phyloP scores from a whole-genome alignment of 306 rosid genomes.

The Sophora flavescens region DNA sequence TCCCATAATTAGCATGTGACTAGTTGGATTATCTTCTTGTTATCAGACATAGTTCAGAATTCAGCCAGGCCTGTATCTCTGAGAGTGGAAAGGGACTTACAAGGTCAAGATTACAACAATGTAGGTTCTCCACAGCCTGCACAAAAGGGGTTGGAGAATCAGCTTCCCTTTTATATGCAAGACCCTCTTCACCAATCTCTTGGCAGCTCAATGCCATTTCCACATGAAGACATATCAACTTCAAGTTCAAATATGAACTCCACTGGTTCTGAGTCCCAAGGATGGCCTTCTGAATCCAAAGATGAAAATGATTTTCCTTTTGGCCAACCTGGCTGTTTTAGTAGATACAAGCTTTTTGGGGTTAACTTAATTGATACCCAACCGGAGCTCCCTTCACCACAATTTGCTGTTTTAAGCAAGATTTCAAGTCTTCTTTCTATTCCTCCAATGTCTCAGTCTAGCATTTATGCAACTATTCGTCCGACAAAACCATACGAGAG shows the following conservation, averaged over 20 bases:
- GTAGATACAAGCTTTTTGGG: conserved; percentile 62
- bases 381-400: conserved; percentile 83
- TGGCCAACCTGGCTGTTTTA: conserved; percentile 43
- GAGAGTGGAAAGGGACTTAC: conserved; percentile 57
- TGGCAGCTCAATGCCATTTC: conserved; percentile 37
- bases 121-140: conserved; percentile 40
- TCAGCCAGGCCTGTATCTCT: conserved; percentile 41
- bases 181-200: conserved; percentile 41
- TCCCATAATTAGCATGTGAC: not conserved
- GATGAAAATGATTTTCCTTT: conserved; percentile 51
- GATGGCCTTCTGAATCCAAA: conserved; percentile 46
- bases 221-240: conserved; percentile 43
- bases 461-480: conserved; percentile 47
- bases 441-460: conserved; percentile 61
- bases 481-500: conserved; percentile 48
- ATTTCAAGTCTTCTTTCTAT: conserved; percentile 44
- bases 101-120: conserved; percentile 64
- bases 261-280: conserved; percentile 52
- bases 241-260: conserved; percentile 52
- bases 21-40: conserved; percentile 31
- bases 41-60: conserved; percentile 41
- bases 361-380: conserved; percentile 49
- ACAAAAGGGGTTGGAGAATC: too few relatives aligned
- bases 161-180: too few relatives aligned
- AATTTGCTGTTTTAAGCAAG: conserved; percentile 54